These are phyloP conservation scores for Phytophthora kernoviae DNA, from an alignment of 352 stramenopile genomes.

Conservation along the genomic window DNA sequence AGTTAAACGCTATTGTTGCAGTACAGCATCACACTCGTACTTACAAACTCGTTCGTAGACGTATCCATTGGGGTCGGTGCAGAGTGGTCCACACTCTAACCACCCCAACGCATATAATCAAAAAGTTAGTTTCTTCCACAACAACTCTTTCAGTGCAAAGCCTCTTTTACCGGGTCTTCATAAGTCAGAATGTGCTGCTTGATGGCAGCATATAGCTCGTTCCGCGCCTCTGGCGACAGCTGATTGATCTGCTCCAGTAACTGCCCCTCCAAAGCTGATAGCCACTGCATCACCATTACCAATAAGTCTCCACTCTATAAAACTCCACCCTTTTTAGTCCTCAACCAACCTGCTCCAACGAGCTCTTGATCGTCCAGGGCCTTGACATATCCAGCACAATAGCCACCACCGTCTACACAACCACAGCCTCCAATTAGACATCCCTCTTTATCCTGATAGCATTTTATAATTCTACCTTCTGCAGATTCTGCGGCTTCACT, in stretches of 20 bases:
- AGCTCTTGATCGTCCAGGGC: slow-evolving; percentile 84
- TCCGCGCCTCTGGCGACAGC: slow-evolving; percentile 49
- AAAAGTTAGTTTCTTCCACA: background rate
- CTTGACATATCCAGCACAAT: slow-evolving; percentile 77
- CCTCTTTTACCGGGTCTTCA: slow-evolving; percentile 64
- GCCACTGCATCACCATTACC: slow-evolving; percentile 47
- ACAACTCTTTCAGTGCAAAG: background rate
- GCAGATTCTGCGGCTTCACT: slow-evolving; percentile 59
- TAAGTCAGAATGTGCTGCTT: slow-evolving; percentile 82
- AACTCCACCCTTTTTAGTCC: background rate
- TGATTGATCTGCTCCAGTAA: slow-evolving; percentile 78
- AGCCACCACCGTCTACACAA: slow-evolving; percentile 57
- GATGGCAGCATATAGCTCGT: slow-evolving; percentile 61
- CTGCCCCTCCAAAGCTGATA: slow-evolving; percentile 71
- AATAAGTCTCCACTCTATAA: background rate
- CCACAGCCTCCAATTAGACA: slow-evolving; percentile 3
- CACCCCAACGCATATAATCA: background rate
- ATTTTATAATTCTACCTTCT: slow-evolving; percentile 31
- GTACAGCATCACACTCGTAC: slow-evolving; percentile 10
- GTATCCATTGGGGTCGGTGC: slow-evolving; percentile 56
- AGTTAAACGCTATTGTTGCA: background rate
- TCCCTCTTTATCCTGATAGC: background rate
- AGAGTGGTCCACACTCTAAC: slow-evolving; percentile 63
- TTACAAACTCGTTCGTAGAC: slow-evolving; percentile 72
- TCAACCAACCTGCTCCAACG: slow-evolving; percentile 55